These are phyloP conservation scores for Ensete glaucum DNA, from an alignment of 176 grass and related monocot genomes.

Conservation along the genomic window DNA sequence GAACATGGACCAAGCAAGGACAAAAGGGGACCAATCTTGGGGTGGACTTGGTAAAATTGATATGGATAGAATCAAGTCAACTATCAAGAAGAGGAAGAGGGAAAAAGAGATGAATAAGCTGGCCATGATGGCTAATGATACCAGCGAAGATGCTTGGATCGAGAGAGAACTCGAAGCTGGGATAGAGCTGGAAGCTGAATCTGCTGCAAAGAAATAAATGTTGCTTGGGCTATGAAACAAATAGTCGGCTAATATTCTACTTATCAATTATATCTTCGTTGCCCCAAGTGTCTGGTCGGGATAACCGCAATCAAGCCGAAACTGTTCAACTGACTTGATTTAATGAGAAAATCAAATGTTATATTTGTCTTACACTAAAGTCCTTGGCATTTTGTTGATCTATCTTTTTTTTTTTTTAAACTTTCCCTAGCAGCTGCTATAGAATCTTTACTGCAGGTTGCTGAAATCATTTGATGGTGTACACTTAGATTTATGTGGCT, in stretches of 20 bases:
- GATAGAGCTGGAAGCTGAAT: conserved; percentile 16
- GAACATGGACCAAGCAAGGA: neutral
- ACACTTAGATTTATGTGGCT: too few relatives aligned
- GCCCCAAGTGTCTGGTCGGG: too few relatives aligned
- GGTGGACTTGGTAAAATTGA: conserved; percentile 6
- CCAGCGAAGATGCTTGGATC: conserved; percentile 24
- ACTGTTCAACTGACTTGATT: too few relatives aligned
- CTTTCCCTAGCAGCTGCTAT: too few relatives aligned
- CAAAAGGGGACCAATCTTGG: neutral
- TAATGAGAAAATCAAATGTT: too few relatives aligned
- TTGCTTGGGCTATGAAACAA: conserved; percentile 8
- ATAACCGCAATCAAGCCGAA: too few relatives aligned
- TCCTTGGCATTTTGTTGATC: too few relatives aligned
- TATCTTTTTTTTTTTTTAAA: too few relatives aligned
- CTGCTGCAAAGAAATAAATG: conserved; percentile 33
- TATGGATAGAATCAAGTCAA: conserved; percentile 18
- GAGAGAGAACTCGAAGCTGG: conserved; percentile 23
- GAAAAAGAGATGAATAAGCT: conserved; percentile 29
- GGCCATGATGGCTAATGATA: neutral
- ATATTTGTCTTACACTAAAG: too few relatives aligned
- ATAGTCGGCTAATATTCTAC: neutral
- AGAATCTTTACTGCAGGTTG: too few relatives aligned
- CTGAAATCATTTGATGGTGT: too few relatives aligned
- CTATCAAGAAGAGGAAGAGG: conserved; percentile 36
- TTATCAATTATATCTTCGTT: too few relatives aligned